Conservation (phyloP, 768 basidiomycete genomes). For the Termitomyces sp. region DNA sequence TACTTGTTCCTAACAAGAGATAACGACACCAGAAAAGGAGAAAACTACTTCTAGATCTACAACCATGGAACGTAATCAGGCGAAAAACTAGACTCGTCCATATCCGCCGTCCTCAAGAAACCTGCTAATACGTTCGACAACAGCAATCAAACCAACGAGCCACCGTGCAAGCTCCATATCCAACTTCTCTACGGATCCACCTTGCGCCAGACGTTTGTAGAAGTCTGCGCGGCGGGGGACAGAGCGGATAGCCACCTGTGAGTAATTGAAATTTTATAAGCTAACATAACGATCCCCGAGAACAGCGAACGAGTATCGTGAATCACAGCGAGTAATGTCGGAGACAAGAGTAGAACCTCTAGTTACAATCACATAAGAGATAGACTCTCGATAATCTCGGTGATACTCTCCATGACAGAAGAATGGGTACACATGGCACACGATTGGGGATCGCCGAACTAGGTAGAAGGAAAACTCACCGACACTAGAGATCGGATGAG, state of each 20-base stretch:
- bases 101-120: conserved; percentile 52
- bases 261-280: background rate
- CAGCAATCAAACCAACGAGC: conserved; percentile 50
- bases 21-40: background rate
- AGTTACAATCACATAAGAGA: background rate
- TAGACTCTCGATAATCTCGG: background rate
- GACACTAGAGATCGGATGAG: conserved; percentile 58
- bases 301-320: background rate
- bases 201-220: conserved; percentile 54
- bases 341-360: background rate
- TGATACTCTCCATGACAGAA: background rate
- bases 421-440: background rate
- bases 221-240: conserved; percentile 60
- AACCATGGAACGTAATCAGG: background rate
- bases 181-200: conserved; percentile 49
- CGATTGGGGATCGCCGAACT: conserved; percentile 9
- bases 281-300: background rate
- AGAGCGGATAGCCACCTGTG: conserved; percentile 51
- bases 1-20: background rate
- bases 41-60: background rate
- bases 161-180: conserved; percentile 50
- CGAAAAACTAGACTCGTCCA: conserved; percentile 36
- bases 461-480: conserved; percentile 29
- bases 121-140: conserved; percentile 41
- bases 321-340: background rate